phyloP scores from a whole-genome alignment of 805 yeast genomes.

The Candida vaughaniae region DNA sequence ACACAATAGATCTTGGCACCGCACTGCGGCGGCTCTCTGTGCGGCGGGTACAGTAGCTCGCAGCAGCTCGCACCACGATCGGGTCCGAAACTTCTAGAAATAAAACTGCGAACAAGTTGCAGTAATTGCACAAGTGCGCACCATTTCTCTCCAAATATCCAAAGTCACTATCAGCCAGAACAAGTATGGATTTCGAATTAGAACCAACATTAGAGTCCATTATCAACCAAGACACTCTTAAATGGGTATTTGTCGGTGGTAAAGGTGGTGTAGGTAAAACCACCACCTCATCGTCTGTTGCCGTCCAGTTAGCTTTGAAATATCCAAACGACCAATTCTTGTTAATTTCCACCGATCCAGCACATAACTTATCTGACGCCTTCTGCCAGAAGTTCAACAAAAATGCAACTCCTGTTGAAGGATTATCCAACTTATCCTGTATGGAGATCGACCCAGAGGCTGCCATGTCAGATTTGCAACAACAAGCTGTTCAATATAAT shows the following conservation, averaged over 20 bases:
- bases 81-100: no score
- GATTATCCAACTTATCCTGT: conserved; percentile 83
- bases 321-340: conserved; percentile 81
- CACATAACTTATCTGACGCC: conserved; percentile 96
- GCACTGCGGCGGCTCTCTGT: no score
- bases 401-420: conserved; percentile 92
- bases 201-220: conserved; percentile 74
- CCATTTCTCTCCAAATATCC: not conserved
- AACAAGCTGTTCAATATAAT: conserved; percentile 56
- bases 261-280: conserved; percentile 99
- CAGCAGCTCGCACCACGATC: no score
- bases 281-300: conserved; percentile 92
- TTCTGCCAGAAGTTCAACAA: conserved; percentile 98
- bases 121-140: no score
- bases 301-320: conserved; percentile 85
- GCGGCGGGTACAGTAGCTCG: no score
- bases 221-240: conserved; percentile 62
- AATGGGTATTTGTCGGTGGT: conserved; percentile 99
- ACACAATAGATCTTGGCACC: no score
- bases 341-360: conserved; percentile 96
- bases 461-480: conserved; percentile 79
- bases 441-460: conserved; percentile 99
- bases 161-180: no score
- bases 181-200: conserved; percentile 56
- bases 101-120: no score